Evolutionary conservation across 345 rosid species (phyloP).

Genomic region (Tarenaya hassleriana): DNA sequence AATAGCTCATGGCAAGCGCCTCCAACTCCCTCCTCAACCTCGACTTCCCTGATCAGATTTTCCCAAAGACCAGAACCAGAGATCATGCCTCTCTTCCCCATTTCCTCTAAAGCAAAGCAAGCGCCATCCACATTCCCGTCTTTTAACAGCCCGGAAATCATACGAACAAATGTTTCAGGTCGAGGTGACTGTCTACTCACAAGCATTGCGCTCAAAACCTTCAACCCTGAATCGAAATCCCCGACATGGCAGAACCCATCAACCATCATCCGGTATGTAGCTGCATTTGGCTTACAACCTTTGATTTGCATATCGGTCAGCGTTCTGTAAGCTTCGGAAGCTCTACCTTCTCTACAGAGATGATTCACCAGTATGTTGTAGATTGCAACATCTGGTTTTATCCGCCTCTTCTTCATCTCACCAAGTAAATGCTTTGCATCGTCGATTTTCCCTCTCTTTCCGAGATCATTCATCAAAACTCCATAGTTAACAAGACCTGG

Average conservation of each 20-base stretch:
- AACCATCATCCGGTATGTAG: constrained; percentile 73
- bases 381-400: constrained; percentile 70
- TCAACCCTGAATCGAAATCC: constrained; percentile 71
- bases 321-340: constrained; percentile 52
- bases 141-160: constrained; percentile 50
- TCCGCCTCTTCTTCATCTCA: constrained; percentile 76
- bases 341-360: constrained; percentile 57
- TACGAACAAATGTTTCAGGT: constrained; percentile 39
- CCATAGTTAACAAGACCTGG: constrained; percentile 58
- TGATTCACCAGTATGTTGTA: constrained; percentile 70
- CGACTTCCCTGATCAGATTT: constrained; percentile 39
- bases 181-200: constrained; percentile 56
- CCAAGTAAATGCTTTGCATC: constrained; percentile 52
- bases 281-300: constrained; percentile 78
- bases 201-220: constrained; percentile 67
- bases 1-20: constrained; percentile 32
- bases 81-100: constrained; percentile 56
- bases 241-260: constrained; percentile 61
- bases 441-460: constrained; percentile 68
- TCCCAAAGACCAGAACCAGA: constrained; percentile 50
- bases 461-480: constrained; percentile 76
- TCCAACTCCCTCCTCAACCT: constrained; percentile 29
- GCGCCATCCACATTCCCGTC: constrained; percentile 52
- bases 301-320: constrained; percentile 68
- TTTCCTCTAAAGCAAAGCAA: constrained; percentile 64